Evolutionary conservation across 169 alveolate species (phyloP), one percentile per base, ranked within the genome.

Genomic region (Plasmodium malariae): DNA sequence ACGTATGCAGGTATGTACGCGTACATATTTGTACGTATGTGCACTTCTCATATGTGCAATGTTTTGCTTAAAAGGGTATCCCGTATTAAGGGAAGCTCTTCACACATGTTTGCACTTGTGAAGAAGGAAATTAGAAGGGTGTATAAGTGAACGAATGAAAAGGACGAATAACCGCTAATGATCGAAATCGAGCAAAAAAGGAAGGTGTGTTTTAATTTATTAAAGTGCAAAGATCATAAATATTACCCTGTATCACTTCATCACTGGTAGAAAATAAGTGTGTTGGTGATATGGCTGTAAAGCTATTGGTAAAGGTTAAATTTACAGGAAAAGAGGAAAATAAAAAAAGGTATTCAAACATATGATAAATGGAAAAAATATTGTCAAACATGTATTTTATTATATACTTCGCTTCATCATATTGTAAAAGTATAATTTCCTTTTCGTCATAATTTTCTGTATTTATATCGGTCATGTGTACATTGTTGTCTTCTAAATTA

Each of bases 271-370:
- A 65, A 1, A 80, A 49, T 1, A 36, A 28, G 5, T 30, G 60
- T 2, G 80, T 40, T 48, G 89, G 70, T 40, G 89, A 45, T 36
- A 45, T 51, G 45, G 30, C 6, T 21, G 89, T 43, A 21, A 28
- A 32, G 1, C 40, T 5, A 63, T 30, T 69, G 19, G 62, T 11
- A 67, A 63, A 30, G 34, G 71, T 7, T 43, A 80, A 51, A 30
- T 80, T 30, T n/a, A 65, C 59, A 37, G 71, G 62, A n/a, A 48
- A 45, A 7, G 89, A 51, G n/a, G 89, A 14, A 24, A 80, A 80
- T 54, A 80, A 65, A 62, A 80, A 80, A 28, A 80, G 32, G 65
- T 80, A 80, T 80, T 80, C 89, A 0, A 65, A 63, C n/a, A 80
- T 80, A 40, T 49, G 62, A 55, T 80, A 80, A 32, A 80, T 80